Conservation (phyloP, 768 basidiomycete genomes). For the Trametes cubensis region DNA sequence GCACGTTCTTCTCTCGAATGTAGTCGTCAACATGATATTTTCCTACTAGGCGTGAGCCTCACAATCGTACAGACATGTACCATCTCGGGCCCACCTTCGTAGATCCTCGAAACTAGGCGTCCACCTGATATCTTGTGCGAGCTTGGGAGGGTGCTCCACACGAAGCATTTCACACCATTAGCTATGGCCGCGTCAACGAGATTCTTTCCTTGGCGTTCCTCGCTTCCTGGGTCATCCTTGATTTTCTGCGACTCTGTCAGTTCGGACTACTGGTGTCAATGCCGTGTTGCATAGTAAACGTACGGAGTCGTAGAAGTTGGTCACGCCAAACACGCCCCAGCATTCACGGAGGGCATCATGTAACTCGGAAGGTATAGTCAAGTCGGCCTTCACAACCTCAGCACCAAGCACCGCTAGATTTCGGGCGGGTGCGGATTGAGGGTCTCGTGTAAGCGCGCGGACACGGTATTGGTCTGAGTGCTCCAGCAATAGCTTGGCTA, state of each 20-base stretch:
- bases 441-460: conserved; percentile 24
- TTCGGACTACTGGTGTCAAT: too few relatives aligned
- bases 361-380: conserved; percentile 21
- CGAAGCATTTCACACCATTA: conserved; percentile 22
- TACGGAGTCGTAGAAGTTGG: conserved; percentile 28
- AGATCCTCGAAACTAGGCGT: conserved; percentile 24
- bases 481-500: conserved; percentile 23
- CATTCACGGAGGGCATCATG: conserved; percentile 19
- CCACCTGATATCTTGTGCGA: conserved; percentile 25
- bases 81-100: conserved; percentile 18
- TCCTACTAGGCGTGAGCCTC: not conserved
- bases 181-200: conserved; percentile 23
- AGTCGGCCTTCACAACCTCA: conserved; percentile 23
- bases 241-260: too few relatives aligned
- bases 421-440: conserved; percentile 16
- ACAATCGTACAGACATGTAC: not conserved
- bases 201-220: conserved; percentile 28
- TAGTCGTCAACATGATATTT: conserved; percentile 28
- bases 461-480: conserved; percentile 20
- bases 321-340: conserved; percentile 28
- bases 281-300: not conserved
- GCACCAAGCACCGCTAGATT: conserved; percentile 19
- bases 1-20: conserved; percentile 21
- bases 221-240: conserved; percentile 26
- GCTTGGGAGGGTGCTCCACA: conserved; percentile 29